Base-by-base conservation (phyloP, 1,284 basidiomycete species). In the Ustilago shanxiensis region DNA sequence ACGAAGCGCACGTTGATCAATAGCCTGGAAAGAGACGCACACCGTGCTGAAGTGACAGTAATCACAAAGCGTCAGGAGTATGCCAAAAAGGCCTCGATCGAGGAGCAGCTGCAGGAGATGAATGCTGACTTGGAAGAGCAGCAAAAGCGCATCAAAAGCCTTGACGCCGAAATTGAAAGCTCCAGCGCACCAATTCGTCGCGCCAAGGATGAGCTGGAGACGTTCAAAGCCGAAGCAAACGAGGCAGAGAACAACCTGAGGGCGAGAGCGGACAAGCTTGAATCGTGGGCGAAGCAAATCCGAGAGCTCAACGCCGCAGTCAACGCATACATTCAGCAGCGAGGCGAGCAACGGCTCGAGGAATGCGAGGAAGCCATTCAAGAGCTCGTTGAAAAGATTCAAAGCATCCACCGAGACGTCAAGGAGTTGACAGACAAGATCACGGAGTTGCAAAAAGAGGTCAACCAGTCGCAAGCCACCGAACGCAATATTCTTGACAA, bases 401-500 rank as follows among this genome's bases (percentile, higher is more conserved):
- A 71, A n/a, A 63, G 22, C 9, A 60, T 77, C 10, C 73, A 77
- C 28, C 62, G 62, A 1, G 66, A 67, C 10, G 63, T 78, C 49
- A 78, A 74, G 45, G 72, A 70, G 26, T 41, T 81, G 7, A 79
- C 80, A 22, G 61, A 67, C 18, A 72, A 83, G 28, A 50, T 60
- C 16, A 60, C 80, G 18, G 76, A 77, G 44, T 66, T 84, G 47
- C 86, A 87, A 44, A 82, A 85, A 63, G 82, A 82, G 39, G 76
- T 87, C 58, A 83, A 86, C 41, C 84, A 87, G 57, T 85, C 85
- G 20, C 83, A 86, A 58, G 84, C 86, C 18, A 79, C 84, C 28
- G 82, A 87, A 66, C 82, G 87, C 50, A 95, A 93, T 85, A 88
- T 98, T 74, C 90, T 92, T 69, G 93, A 95, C 85, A 99, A 98